Base-by-base conservation (phyloP, 2,329 filamentous ascomycete species). In the Plectosphaerella cucumerina region DNA sequence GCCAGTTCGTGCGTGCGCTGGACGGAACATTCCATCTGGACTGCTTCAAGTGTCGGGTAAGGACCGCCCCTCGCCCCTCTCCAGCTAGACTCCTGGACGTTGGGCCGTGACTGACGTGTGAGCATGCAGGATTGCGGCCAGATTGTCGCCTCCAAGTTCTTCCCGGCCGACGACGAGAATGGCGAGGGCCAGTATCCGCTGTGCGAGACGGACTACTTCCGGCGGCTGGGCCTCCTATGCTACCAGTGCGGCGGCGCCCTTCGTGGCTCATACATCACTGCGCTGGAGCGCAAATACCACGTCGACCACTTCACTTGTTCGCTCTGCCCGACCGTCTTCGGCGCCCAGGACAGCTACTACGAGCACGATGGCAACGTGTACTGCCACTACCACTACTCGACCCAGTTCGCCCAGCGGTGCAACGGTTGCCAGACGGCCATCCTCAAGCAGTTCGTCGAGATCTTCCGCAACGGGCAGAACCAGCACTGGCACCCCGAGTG, bases 401-500 rank as follows among this genome's bases (percentile, higher is more conserved):
- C 94, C 15, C 90, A 91, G 64, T 97, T 97, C 65, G 94, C 94
- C 34, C 93, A 97, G 66, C 82, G 90, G 50, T 99, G 94, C 69
- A 96, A 96, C 67, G 94, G 94, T 58, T 99, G 94, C 64, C 91
- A 96, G 63, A 97, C 93, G 3, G 90, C 94, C 48, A 99, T 99
- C 56, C 77, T 99, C 42, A 99, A 99, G 73, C 94, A 99, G 68
- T 99, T 99, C 67, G 94, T 99, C 54, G 94, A 99, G 70, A 97
- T 99, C 55, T 99, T 92, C 71, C 87, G 94, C 60, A 97, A 97
- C 69, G 93, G 93, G 2, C 89, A 96, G 66, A 97, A 97, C 65
- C 94, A 99, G 65, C 94, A 99, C 67, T 99, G 94, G 94, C 94
- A 99, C 66, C 94, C 94, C 2, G 94, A 99, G 70, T 99, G 94